Percentiles rank a stretch among this genome's conserved stretches.
Evolutionary conservation across 2,329 filamentous ascomycete genomes (phyloP).

Genomic region (Sclerotinia borealis): DNA sequence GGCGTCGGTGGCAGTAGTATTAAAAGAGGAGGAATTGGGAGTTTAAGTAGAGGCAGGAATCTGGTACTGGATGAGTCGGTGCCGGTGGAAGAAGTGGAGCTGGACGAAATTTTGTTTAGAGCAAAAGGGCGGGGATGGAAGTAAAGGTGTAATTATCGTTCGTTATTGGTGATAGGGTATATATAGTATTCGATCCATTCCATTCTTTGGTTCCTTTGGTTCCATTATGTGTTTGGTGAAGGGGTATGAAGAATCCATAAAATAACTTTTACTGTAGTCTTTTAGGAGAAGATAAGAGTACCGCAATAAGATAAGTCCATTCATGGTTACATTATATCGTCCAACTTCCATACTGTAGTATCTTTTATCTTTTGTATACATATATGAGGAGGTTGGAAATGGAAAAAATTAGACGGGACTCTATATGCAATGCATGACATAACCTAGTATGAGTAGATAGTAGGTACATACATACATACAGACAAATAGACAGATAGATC

Average conservation of each 20-base stretch:
- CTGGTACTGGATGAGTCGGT: neutral
- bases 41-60: neutral
- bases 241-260: too few relatives aligned
- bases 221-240: too few relatives aligned
- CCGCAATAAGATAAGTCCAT: too few relatives aligned
- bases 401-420: neutral
- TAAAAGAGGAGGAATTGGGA: neutral
- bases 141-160: neutral
- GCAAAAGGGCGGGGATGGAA: neutral
- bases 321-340: too few relatives aligned
- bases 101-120: neutral
- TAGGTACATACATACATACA: too few relatives aligned
- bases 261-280: too few relatives aligned
- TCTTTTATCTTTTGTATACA: neutral
- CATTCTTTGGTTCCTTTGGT: neutral
- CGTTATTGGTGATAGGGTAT: neutral
- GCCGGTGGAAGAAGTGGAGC: neutral
- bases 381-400: neutral
- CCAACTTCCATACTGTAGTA: too few relatives aligned
- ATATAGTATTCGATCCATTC: neutral
- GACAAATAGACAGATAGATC: neutral
- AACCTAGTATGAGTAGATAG: too few relatives aligned
- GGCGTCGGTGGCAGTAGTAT: neutral
- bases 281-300: too few relatives aligned
- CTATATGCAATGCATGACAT: slow-evolving; percentile 1